Evolutionary conservation across 306 rosid genomes (phyloP).

Genomic region (Cucurbita maxima): DNA sequence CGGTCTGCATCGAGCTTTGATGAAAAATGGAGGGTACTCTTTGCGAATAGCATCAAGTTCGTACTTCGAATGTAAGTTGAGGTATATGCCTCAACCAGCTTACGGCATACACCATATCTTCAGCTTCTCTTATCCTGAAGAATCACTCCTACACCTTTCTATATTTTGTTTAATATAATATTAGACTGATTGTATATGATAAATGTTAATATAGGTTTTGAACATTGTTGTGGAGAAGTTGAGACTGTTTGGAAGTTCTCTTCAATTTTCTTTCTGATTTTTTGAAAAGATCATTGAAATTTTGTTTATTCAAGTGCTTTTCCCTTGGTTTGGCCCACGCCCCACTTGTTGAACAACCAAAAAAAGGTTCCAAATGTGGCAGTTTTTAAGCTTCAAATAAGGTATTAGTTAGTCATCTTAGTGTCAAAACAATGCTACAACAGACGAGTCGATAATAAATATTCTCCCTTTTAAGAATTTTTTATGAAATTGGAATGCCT

Average conservation of each 20-base stretch:
- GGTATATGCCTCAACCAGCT: neutral
- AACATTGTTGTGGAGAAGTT: neutral
- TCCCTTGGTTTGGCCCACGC: no score
- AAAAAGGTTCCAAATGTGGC: no score
- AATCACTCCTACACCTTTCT: neutral
- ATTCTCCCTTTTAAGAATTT: no score
- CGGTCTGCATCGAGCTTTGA: neutral
- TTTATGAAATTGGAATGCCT: no score
- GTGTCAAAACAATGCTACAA: no score
- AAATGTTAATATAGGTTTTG: neutral
- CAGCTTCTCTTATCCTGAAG: neutral
- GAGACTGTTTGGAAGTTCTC: neutral
- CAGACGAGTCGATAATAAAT: no score
- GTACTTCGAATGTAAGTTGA: neutral
- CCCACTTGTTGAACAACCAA: no score
- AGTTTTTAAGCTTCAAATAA: no score
- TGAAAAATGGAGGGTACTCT: neutral
- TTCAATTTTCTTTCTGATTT: neutral
- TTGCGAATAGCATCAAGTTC: neutral
- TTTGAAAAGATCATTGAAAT: neutral
- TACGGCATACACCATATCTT: neutral
- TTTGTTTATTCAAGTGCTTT: neutral
- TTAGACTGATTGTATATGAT: neutral
- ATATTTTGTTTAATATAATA: neutral
- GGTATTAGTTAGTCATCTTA: no score